Evolutionary conservation across 768 basidiomycete genomes (phyloP), one percentile per base, ranked within the genome.

Genomic region (Harrya chromipes): DNA sequence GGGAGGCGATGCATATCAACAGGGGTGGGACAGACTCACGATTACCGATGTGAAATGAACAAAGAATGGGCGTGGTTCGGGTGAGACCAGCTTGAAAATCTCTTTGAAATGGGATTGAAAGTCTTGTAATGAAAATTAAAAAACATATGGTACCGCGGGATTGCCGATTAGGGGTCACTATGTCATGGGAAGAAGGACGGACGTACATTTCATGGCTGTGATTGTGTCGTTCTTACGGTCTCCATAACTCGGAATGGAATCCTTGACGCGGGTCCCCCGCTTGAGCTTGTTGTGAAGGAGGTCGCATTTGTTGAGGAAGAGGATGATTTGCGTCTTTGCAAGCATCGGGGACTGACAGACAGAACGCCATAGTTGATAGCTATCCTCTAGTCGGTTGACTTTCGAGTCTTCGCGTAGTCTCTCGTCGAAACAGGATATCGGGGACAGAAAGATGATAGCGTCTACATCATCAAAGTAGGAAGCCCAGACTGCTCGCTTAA

Each of bases 71-170:
- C 88, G 78, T 36, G 79, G 76, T 21, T 78, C 73, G 12, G 85
- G 83, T 1, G 87, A 87, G 54, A 76, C 69, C 38, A 75, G 73
- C 54, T 77, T 81, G 40, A 77, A 75, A 33, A 88, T 85, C 46
- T 90, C 87, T 61, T 80, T 86, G 67, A 91, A 90, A 61, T 89
- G 86, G 50, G 84, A 80, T 56, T 84, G 82, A 67, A 91, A 88
- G 65, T 90, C 88, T 90, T 26, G 26, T 26, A 7, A 9, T 1
- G 5, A 52, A 4, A 38, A 52, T 26, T 26, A 36, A 35, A 35
- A 41, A 14, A 26, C 7, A 49, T 11, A 39, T 36, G 45, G 40
- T 16, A 37, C 20, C 37, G 40, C 40, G 37, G 50, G 54, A 47
- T 62, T 26, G 8, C 26, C 26, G 8, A 8, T 26, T 26, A 26